Conservation (phyloP, 768 basidiomycete species). For the Collybia sordida region DNA sequence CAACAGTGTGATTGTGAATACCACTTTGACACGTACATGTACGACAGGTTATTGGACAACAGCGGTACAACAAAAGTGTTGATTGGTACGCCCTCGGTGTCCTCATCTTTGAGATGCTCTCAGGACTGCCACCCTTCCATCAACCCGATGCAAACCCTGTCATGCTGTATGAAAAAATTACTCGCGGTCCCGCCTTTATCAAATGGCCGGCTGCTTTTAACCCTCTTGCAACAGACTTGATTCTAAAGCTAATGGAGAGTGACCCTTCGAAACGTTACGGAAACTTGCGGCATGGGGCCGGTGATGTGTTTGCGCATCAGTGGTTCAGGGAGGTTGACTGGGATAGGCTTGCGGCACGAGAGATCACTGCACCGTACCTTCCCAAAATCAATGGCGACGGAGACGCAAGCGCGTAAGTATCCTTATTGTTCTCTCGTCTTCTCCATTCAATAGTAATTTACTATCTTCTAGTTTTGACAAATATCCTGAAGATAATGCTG, state of each 20-base stretch:
- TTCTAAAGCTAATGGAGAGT: slow-evolving; percentile 85
- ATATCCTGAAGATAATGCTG: slow-evolving; percentile 74
- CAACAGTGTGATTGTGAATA: slow-evolving; percentile 10
- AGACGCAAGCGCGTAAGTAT: slow-evolving; percentile 87
- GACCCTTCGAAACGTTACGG: slow-evolving; percentile 90
- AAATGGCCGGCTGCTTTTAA: slow-evolving; percentile 77
- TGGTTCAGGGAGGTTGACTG: slow-evolving; percentile 97
- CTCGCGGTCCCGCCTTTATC: slow-evolving; percentile 69
- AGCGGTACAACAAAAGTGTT: slow-evolving; percentile 92
- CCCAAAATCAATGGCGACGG: slow-evolving; percentile 92
- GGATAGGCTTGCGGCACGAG: slow-evolving; percentile 73
- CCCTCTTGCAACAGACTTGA: slow-evolving; percentile 80
- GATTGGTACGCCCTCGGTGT: slow-evolving; percentile 99
- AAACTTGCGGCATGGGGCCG: slow-evolving; percentile 83
- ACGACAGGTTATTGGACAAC: slow-evolving; percentile 69
- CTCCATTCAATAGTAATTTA: slow-evolving; percentile 10
- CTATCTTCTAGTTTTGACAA: slow-evolving; percentile 59
- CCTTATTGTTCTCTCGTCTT: background rate
- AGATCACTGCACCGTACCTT: slow-evolving; percentile 94
- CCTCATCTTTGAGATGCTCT: slow-evolving; percentile 97
- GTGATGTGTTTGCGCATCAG: slow-evolving; percentile 88
- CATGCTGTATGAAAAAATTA: slow-evolving; percentile 89
- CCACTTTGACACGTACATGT: background rate
- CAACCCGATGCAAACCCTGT: slow-evolving; percentile 83
- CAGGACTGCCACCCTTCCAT: slow-evolving; percentile 94